A percentile compares a stretch with the other conserved stretches of the same genome.
Evolutionary conservation across 345 rosid species (phyloP).

Genomic region (Durio zibethinus): DNA sequence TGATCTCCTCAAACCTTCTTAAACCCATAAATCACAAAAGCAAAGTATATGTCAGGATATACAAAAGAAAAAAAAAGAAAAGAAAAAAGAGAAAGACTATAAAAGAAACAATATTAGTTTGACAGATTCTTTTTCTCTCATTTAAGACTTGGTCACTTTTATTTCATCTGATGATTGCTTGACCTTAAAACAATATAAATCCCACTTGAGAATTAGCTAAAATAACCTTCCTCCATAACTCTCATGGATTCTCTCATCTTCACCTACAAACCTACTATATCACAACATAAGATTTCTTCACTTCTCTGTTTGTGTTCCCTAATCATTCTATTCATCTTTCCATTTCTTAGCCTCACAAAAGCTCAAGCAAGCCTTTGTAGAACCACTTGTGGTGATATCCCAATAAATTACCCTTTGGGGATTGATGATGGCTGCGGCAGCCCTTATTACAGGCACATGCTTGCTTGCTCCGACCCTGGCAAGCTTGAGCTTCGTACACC

Average conservation of each 20-base stretch:
- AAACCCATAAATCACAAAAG: not conserved
- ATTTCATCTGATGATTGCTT: not conserved
- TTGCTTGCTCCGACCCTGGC: slow-evolving; percentile 54
- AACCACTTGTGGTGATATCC: slow-evolving; percentile 66
- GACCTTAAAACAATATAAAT: not conserved
- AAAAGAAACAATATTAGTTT: not conserved
- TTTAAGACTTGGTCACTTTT: not conserved
- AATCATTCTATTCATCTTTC: not conserved
- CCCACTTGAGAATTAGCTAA: not conserved
- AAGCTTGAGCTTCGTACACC: slow-evolving; percentile 78
- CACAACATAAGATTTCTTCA: not conserved
- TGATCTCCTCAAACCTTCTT: not conserved
- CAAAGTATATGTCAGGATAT: not conserved
- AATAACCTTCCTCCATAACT: not conserved
- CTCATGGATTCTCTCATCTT: slow-evolving; percentile 8
- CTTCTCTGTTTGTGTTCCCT: not conserved
- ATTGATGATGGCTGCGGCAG: slow-evolving; percentile 91
- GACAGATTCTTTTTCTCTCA: not conserved
- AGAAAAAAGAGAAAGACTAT: no score
- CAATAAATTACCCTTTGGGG: slow-evolving; percentile 68
- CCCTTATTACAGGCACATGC: slow-evolving; percentile 79
- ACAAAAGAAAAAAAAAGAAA: not conserved
- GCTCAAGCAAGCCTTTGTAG: slow-evolving; percentile 56
- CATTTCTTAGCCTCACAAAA: not conserved
- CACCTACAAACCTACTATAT: not conserved